phyloP scores from a whole-genome alignment of 169 alveolate genomes.

The Babesia bigemina region DNA sequence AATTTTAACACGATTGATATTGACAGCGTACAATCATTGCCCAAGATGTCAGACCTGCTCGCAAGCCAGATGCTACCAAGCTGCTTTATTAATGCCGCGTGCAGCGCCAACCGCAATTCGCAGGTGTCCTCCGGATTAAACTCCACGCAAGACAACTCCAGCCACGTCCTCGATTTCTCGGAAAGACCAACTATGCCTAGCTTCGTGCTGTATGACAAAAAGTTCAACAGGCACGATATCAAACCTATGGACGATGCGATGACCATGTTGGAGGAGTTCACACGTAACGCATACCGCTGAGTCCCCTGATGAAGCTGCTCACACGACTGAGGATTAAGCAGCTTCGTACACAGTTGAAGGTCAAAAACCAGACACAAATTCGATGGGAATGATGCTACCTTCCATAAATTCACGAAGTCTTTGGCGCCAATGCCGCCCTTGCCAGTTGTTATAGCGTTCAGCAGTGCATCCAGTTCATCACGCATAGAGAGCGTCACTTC shows the following conservation, averaged over 20 bases:
- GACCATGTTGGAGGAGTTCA: slow-evolving; percentile 32
- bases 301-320: slow-evolving; percentile 13
- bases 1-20: slow-evolving; percentile 36
- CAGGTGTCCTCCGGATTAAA: slow-evolving; percentile 41
- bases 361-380: slow-evolving; percentile 18
- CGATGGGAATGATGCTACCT: slow-evolving; percentile 28
- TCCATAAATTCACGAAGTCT: slow-evolving; percentile 19
- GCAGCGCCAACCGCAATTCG: slow-evolving; percentile 30
- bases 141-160: slow-evolving; percentile 44
- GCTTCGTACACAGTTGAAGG: slow-evolving; percentile 27
- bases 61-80: slow-evolving; percentile 23
- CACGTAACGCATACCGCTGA: slow-evolving; percentile 24
- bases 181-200: slow-evolving; percentile 2
- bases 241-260: slow-evolving; percentile 30
- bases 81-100: slow-evolving; percentile 32
- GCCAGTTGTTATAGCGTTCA: background rate
- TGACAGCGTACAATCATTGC: slow-evolving; percentile 29
- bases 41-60: slow-evolving; percentile 6
- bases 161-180: slow-evolving; percentile 34
- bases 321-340: slow-evolving; percentile 31
- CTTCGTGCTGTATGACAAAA: slow-evolving; percentile 30
- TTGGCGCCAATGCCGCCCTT: background rate
- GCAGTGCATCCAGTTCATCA: slow-evolving; percentile 18
- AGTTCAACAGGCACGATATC: slow-evolving; percentile 26
- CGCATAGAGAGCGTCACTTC: slow-evolving; percentile 12